Percentiles rank a stretch among this genome's conserved stretches.
These are phyloP conservation scores for Cyamopsis tetragonoloba DNA, from an alignment of 306 rosid genomes.

Conservation along the genomic window DNA sequence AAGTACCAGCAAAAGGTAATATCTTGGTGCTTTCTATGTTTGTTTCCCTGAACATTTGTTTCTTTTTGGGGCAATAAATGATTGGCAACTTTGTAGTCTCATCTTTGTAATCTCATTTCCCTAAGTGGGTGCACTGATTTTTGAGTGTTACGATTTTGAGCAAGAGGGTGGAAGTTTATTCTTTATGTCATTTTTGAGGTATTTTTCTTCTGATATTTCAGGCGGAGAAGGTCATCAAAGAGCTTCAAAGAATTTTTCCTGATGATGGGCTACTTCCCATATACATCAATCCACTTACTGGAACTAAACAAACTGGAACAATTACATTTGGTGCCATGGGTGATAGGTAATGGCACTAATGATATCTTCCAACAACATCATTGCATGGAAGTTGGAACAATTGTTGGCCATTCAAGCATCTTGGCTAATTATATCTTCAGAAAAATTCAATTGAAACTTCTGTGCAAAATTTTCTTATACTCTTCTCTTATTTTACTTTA, in stretches of 20 bases:
- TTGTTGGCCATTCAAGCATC: neutral
- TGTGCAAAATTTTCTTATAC: neutral
- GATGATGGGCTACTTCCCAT: conserved; percentile 89
- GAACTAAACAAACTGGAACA: conserved; percentile 46
- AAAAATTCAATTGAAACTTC: conserved; percentile 11
- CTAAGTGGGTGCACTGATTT: no score
- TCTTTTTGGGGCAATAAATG: neutral
- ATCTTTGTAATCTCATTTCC: no score
- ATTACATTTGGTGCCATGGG: conserved; percentile 98
- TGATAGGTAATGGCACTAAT: conserved; percentile 59
- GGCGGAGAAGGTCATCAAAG: conserved; percentile 68
- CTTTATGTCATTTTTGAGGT: conserved; percentile 30
- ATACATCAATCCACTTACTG: conserved; percentile 65
- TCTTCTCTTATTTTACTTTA: neutral
- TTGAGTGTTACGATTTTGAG: no score
- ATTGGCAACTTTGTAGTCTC: conserved; percentile 8
- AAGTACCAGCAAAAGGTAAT: conserved; percentile 79
- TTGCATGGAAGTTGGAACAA: neutral
- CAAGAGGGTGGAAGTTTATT: conserved; percentile 9
- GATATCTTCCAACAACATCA: neutral
- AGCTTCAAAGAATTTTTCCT: conserved; percentile 57
- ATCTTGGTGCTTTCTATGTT: neutral
- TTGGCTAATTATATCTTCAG: neutral
- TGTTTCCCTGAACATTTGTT: neutral
- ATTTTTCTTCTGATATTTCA: conserved; percentile 27